Evolutionary conservation across 2,329 filamentous ascomycete genomes (phyloP).

Genomic region (Pseudocercospora vitis): DNA sequence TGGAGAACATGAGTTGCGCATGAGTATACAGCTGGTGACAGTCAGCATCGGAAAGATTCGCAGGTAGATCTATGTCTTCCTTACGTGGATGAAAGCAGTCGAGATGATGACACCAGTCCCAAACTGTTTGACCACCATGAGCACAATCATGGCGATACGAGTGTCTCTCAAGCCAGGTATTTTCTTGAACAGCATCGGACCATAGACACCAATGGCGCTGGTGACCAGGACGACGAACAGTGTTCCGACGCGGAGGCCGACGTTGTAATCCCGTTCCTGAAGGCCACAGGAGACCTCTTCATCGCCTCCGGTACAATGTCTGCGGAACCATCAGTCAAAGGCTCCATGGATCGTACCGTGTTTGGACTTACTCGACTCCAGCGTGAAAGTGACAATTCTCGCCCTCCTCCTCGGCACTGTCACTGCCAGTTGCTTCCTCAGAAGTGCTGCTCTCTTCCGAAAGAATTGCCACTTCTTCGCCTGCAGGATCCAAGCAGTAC

Average conservation of each 20-base stretch:
- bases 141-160: constrained; percentile 50
- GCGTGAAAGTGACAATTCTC: constrained; percentile 69
- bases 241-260: constrained; percentile 67
- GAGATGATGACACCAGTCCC: constrained; percentile 72
- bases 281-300: constrained; percentile 48
- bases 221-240: constrained; percentile 71
- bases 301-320: constrained; percentile 58
- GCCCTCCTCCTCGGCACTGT: constrained; percentile 34
- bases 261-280: constrained; percentile 61
- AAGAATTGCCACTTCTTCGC: constrained; percentile 8
- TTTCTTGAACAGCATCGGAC: constrained; percentile 63
- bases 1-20: constrained; percentile 69
- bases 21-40: constrained; percentile 68
- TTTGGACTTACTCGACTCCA: constrained; percentile 65
- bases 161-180: constrained; percentile 51
- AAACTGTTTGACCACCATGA: constrained; percentile 68
- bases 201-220: constrained; percentile 67
- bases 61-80: constrained; percentile 27
- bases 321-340: constrained; percentile 36
- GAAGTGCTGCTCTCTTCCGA: constrained; percentile 41
- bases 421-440: constrained; percentile 11
- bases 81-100: constrained; percentile 67
- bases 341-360: not conserved
- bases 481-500: constrained; percentile 42
- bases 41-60: constrained; percentile 3